Evolutionary conservation across 495 filamentous ascomycete species (phyloP).

Genomic region (Alectoria sarmentosa): DNA sequence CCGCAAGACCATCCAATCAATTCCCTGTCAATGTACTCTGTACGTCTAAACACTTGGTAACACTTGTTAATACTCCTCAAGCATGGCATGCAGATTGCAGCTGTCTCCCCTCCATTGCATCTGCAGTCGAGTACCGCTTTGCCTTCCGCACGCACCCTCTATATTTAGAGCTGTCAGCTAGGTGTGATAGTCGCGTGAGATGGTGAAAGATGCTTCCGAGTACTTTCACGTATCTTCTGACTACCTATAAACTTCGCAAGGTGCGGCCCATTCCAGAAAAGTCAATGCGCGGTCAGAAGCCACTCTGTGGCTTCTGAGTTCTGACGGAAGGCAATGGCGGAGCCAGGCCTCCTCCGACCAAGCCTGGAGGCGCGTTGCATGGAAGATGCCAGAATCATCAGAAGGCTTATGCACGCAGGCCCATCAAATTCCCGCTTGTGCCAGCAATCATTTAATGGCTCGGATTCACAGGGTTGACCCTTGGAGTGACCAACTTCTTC

Average conservation of each 20-base stretch:
- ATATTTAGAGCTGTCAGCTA: neutral
- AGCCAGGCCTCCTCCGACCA: neutral
- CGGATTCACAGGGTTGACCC: neutral
- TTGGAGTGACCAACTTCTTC: neutral
- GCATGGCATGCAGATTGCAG: neutral
- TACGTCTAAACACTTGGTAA: too few relatives aligned
- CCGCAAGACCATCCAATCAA: neutral
- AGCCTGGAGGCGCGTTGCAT: neutral
- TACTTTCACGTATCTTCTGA: too few relatives aligned
- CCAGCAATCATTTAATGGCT: neutral
- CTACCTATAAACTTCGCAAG: neutral
- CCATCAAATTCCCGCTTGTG: neutral
- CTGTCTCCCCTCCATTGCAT: neutral
- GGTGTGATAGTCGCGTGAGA: too few relatives aligned
- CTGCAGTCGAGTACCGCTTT: too few relatives aligned
- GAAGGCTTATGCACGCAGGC: neutral
- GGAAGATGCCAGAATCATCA: neutral
- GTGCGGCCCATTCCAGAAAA: neutral
- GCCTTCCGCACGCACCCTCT: neutral
- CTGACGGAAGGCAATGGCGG: conserved; percentile 6
- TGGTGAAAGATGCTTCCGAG: too few relatives aligned
- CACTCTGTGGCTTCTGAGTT: neutral
- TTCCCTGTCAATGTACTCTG: neutral
- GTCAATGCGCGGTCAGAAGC: conserved; percentile 2
- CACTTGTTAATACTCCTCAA: too few relatives aligned